These are phyloP conservation scores for Pterocarpus santalinus DNA, from an alignment of 306 rosid genomes.

Conservation along the genomic window DNA sequence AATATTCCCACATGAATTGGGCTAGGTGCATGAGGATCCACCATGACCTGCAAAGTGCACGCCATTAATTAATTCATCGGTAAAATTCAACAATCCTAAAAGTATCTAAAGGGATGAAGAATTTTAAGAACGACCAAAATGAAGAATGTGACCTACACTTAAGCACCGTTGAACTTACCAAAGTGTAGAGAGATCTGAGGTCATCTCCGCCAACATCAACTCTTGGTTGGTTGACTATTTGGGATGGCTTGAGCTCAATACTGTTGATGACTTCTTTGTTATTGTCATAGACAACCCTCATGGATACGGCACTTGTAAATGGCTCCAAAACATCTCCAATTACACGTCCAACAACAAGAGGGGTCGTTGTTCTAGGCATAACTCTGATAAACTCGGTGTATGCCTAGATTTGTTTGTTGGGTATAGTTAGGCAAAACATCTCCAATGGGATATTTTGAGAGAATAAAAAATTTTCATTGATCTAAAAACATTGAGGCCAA, in stretches of 20 bases:
- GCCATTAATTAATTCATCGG: neutral
- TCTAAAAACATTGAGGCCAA: too few species aligned
- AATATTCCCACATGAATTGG: slow-evolving; percentile 41
- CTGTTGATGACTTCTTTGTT: slow-evolving; percentile 18
- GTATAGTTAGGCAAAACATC: too few species aligned
- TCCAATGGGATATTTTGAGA: too few species aligned
- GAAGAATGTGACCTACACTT: neutral
- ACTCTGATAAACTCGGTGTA: neutral
- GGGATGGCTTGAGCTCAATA: slow-evolving; percentile 44
- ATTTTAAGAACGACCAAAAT: neutral
- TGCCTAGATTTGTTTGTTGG: too few species aligned
- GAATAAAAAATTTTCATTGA: too few species aligned
- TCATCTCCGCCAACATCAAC: neutral
- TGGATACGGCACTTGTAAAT: slow-evolving; percentile 1
- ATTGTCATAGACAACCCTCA: slow-evolving; percentile 14
- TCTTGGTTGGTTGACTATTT: slow-evolving; percentile 28
- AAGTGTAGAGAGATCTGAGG: slow-evolving; percentile 20
- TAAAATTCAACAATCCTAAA: too few species aligned
- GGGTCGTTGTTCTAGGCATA: neutral
- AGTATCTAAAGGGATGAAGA: neutral
- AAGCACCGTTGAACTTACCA: neutral
- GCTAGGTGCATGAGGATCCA: slow-evolving; percentile 50
- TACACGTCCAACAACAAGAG: slow-evolving; percentile 38
- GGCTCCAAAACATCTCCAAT: slow-evolving; percentile 25
- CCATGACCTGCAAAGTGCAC: slow-evolving; percentile 38